Evolutionary conservation across 805 yeast species (phyloP).

Genomic region (Kodamaea sagamina): DNA sequence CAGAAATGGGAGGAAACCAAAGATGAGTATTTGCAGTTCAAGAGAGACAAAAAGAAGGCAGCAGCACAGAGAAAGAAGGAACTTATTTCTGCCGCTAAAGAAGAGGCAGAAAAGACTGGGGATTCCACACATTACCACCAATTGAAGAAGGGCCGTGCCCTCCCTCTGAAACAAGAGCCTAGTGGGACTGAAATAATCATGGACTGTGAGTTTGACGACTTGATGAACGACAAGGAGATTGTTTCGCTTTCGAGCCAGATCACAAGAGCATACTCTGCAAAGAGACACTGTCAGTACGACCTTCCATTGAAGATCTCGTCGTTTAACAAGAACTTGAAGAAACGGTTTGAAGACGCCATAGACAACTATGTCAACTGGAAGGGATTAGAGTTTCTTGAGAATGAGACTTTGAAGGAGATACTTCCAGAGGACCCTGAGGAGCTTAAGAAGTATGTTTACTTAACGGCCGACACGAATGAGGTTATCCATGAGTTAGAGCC

Average conservation of each 20-base stretch:
- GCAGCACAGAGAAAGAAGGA: constrained; percentile 31
- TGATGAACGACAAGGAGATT: constrained; percentile 75
- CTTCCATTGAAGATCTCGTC: constrained; percentile 64
- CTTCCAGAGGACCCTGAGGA: constrained; percentile 31
- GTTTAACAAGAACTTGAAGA: constrained; percentile 63
- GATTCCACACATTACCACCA: constrained; percentile 29
- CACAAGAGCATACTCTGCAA: constrained; percentile 78
- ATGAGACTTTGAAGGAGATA: constrained; percentile 31
- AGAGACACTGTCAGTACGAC: constrained; percentile 57
- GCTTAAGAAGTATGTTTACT: constrained; percentile 54
- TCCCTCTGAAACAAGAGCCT: constrained; percentile 47
- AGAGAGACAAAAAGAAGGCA: constrained; percentile 55
- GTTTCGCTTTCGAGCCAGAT: constrained; percentile 78
- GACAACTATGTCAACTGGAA: constrained; percentile 68
- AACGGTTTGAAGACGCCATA: constrained; percentile 67
- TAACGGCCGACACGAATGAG: constrained; percentile 86
- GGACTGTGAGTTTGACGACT: constrained; percentile 89
- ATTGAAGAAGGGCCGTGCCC: constrained; percentile 31
- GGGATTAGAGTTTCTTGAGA: constrained; percentile 52
- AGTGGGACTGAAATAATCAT: constrained; percentile 61
- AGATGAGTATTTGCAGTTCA: constrained; percentile 56
- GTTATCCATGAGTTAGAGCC: constrained; percentile 62
- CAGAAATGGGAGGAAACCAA: constrained; percentile 64
- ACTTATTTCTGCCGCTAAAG: constrained; percentile 17
- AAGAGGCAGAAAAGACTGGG: constrained; percentile 24